Conservation (phyloP, 208 protist species). For the Wallacemonas sp. region DNA sequence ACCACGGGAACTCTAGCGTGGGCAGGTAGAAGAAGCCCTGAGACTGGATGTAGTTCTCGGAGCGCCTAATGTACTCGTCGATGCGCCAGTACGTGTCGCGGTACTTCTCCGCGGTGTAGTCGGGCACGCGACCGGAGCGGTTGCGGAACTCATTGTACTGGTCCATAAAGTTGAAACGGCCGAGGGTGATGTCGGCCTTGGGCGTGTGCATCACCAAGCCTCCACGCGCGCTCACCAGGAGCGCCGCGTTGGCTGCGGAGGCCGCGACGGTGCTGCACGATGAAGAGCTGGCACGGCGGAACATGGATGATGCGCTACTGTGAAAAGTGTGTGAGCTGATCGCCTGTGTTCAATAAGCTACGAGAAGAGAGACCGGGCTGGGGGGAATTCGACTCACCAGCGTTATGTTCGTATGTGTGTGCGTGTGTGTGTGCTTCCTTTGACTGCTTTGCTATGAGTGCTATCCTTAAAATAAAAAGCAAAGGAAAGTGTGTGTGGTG, state of each 20-base stretch:
- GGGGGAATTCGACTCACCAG: too few relatives aligned
- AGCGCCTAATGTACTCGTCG: slow-evolving; percentile 86
- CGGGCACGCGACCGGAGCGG: slow-evolving; percentile 76
- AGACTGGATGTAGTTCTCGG: slow-evolving; percentile 73
- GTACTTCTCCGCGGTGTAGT: slow-evolving; percentile 84
- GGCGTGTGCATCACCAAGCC: slow-evolving; percentile 75
- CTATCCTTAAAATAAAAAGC: too few relatives aligned
- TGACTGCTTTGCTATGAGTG: not conserved
- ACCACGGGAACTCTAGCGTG: slow-evolving; percentile 90
- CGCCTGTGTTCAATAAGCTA: not conserved
- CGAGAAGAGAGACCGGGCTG: too few relatives aligned
- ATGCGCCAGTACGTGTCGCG: slow-evolving; percentile 89
- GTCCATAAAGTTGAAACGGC: slow-evolving; percentile 80
- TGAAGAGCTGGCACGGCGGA: slow-evolving; percentile 29
- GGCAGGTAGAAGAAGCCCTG: slow-evolving; percentile 92
- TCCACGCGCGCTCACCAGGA: slow-evolving; percentile 30
- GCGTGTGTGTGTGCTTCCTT: slow-evolving; percentile 7
- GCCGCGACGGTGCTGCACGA: not conserved
- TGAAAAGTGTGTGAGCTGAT: too few relatives aligned
- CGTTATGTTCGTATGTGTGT: not conserved
- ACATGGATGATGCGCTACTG: too few relatives aligned
- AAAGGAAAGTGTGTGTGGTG: too few relatives aligned
- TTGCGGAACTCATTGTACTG: slow-evolving; percentile 90
- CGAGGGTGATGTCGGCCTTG: slow-evolving; percentile 76
- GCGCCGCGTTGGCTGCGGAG: slow-evolving; percentile 12